phyloP scores from a whole-genome alignment of 2,329 filamentous ascomycete species.

The Hypoxylon sp. region DNA sequence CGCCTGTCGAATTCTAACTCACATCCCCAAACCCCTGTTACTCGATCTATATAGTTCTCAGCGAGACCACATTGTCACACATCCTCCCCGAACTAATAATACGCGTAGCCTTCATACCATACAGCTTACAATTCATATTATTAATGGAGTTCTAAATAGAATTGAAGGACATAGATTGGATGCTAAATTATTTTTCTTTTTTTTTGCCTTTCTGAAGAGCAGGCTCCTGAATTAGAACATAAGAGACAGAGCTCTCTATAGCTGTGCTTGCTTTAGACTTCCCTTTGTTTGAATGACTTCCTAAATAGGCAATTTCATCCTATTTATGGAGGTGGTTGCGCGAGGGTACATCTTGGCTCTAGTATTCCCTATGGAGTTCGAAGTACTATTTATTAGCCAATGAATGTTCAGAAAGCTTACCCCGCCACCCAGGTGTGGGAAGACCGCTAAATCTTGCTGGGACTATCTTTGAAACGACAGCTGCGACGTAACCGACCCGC shows the following conservation, averaged over 20 bases:
- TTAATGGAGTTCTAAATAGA: not conserved
- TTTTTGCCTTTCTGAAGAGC: too few species aligned
- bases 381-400: constrained; percentile 18
- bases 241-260: not conserved
- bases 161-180: not conserved
- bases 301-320: constrained; percentile 20
- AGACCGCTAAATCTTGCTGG: constrained; percentile 13
- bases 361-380: not conserved
- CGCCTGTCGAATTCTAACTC: too few species aligned
- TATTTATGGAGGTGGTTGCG: not conserved
- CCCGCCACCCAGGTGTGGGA: constrained; percentile 19
- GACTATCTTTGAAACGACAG: constrained; percentile 42
- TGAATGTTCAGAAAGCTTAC: constrained; percentile 9
- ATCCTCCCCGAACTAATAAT: not conserved
- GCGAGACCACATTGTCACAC: not conserved
- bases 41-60: too few species aligned
- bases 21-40: not conserved
- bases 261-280: not conserved
- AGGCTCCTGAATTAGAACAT: not conserved
- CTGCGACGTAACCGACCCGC: constrained; percentile 43
- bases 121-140: not conserved
- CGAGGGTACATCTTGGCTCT: not conserved
- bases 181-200: too few species aligned
- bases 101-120: not conserved
- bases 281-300: constrained; percentile 1